Percentiles rank a stretch among this genome's conserved stretches.
Conservation (phyloP, 805 yeast species). For the Metschnikowia kofuensis region DNA sequence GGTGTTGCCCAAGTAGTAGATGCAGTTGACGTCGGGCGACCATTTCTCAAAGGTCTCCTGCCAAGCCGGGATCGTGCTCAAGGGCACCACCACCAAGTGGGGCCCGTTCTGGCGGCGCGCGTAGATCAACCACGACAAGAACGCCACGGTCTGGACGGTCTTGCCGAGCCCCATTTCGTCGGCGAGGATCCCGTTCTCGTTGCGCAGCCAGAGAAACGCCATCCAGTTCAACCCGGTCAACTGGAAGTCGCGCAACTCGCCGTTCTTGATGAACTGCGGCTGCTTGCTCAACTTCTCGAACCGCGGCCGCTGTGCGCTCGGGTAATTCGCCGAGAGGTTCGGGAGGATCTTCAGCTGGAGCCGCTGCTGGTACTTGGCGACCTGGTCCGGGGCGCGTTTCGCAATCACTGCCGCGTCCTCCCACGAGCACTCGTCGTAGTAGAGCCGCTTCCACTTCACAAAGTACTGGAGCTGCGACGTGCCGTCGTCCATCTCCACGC, state of each 20-base stretch:
- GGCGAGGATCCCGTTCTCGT: constrained; percentile 95
- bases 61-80: constrained; percentile 98
- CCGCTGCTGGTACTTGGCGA: constrained; percentile 77
- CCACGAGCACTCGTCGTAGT: constrained; percentile 97
- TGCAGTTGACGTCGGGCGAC: constrained; percentile 94
- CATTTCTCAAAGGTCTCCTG: constrained; percentile 97
- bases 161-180: constrained; percentile 99
- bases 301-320: constrained; percentile 67
- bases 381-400: constrained; percentile 76
- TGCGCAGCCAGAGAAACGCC: constrained; percentile 98
- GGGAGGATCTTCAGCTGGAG: constrained; percentile 84
- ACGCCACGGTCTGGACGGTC: constrained; percentile 94
- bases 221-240: constrained; percentile 98
- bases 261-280: constrained; percentile 86
- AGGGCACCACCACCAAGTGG: constrained; percentile 91
- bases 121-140: constrained; percentile 89
- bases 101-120: constrained; percentile 98
- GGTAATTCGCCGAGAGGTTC: constrained; percentile 72
- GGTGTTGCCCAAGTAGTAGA: constrained; percentile 90
- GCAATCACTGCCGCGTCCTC: constrained; percentile 90
- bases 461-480: constrained; percentile 71
- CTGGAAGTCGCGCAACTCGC: constrained; percentile 94
- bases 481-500: constrained; percentile 63
- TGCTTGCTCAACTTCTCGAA: constrained; percentile 85
- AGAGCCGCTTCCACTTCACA: constrained; percentile 90